Evolutionary conservation across 345 rosid genomes (phyloP), one percentile per base, ranked within the genome.

Genomic region (Eucalyptus microcorys): DNA sequence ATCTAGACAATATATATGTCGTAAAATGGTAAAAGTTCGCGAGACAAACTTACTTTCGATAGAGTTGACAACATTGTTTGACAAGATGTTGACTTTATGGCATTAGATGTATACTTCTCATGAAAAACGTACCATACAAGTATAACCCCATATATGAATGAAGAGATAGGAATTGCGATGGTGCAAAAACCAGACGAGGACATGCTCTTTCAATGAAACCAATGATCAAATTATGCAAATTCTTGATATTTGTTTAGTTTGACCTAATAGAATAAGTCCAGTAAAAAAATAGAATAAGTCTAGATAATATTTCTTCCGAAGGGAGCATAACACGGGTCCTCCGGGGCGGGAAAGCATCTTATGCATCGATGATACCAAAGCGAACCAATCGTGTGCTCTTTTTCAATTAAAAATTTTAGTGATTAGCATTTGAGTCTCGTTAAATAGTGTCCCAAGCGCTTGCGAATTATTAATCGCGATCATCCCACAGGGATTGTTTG

Each of bases 31-130:
- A 9, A 55, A 55, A 9, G 30, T 24, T 24, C 6, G 0, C 2
- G 14, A 5, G 30, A 55, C 3, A 55, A 55, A 9, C 30, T 55
- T 55, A 9, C 61, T 55, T 55, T 55, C 6, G 1, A 55, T 10
- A 55, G 5, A 55, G 12, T 22, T 55, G 30, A 9, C 5, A 55
- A 13, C 30, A 55, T 55, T 22, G 27, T 55, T 55, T 55, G 27
- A 55, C 61, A 55, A 24, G 3, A 55, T 55, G 27, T 3, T 55
- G 61, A 4, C 0, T 55, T 24, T 55, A 24, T 55, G 13, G 6
- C 3, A 0, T 55, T 10, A 55, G 27, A 24, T 55, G 61, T 55
- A 1, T 22, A 55, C 13, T 55, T 55, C 61, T 24, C 1, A 1
- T 55, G 30, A 22, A 55, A 24, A 9, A 55, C 6, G 8, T 24